Evolutionary conservation across 192 early-diverging fungal species (phyloP).

Genomic region (Coemansia sp.): DNA sequence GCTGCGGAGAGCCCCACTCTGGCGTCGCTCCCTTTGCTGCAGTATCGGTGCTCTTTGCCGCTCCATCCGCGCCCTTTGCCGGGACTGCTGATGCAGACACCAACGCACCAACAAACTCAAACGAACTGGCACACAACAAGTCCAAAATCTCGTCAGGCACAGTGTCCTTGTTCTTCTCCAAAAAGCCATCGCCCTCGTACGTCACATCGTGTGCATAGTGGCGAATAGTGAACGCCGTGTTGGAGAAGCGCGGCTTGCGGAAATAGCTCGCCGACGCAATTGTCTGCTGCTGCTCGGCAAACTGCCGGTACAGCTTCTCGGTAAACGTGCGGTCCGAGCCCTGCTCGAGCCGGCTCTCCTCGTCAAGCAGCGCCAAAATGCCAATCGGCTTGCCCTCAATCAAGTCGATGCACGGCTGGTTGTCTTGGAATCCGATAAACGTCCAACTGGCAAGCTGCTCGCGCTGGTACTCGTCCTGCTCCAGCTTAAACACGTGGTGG

Average conservation of each 20-base stretch:
- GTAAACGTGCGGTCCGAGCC: constrained; percentile 52
- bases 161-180: constrained; percentile 99
- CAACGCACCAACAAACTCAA: constrained; percentile 36
- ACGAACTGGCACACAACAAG: constrained; percentile 42
- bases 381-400: constrained; percentile 92
- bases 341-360: constrained; percentile 58
- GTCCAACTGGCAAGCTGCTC: constrained; percentile 92
- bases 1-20: constrained; percentile 2
- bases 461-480: constrained; percentile 79
- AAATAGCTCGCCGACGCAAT: constrained; percentile 57
- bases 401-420: constrained; percentile 97
- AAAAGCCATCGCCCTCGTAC: constrained; percentile 92
- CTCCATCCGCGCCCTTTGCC: neutral
- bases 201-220: constrained; percentile 96
- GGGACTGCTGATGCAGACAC: constrained; percentile 8
- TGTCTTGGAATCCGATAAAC: constrained; percentile 98
- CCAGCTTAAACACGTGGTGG: constrained; percentile 70
- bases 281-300: constrained; percentile 9
- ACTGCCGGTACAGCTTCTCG: constrained; percentile 52
- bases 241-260: constrained; percentile 92
- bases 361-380: constrained; percentile 90
- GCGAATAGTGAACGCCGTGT: constrained; percentile 83
- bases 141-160: constrained; percentile 81
- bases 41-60: neutral
- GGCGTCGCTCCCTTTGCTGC: constrained; percentile 6